phyloP scores from a whole-genome alignment of 1,139 yeast genomes.

The Sugiyamaella pinicola region DNA sequence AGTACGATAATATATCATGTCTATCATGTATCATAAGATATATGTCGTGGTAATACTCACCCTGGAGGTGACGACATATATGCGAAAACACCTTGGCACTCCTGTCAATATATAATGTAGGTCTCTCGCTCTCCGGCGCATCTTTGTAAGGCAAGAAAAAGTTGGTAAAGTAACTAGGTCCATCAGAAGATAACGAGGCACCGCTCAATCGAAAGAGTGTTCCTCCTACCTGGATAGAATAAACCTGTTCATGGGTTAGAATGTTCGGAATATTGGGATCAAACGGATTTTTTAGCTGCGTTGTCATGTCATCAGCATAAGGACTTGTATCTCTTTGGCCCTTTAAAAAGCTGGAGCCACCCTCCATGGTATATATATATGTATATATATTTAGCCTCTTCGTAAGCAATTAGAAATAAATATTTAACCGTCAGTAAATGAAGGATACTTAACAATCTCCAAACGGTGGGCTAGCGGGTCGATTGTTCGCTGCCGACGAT shows the following conservation, averaged over 20 bases:
- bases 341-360: background rate
- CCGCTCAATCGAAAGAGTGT: slow-evolving; percentile 58
- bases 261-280: slow-evolving; percentile 58
- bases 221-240: slow-evolving; percentile 72
- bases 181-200: slow-evolving; percentile 81
- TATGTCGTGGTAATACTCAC: slow-evolving; percentile 9
- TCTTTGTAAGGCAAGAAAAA: slow-evolving; percentile 43
- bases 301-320: slow-evolving; percentile 1
- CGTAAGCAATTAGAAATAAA: background rate
- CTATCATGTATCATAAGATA: no score
- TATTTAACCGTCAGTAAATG: background rate
- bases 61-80: slow-evolving; percentile 70
- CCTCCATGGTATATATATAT: slow-evolving; percentile 8
- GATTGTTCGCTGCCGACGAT: background rate
- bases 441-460: no score
- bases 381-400: no score
- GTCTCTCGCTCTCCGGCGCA: slow-evolving; percentile 36
- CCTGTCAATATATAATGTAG: slow-evolving; percentile 70
- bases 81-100: slow-evolving; percentile 69
- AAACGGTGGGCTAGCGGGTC: background rate
- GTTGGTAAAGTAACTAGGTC: slow-evolving; percentile 54
- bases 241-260: slow-evolving; percentile 67
- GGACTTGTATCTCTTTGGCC: background rate
- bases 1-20: background rate
- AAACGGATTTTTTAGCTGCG: slow-evolving; percentile 31